Percentiles rank a stretch among this genome's conserved stretches.
These are phyloP conservation scores for Zarea fungicola DNA, from an alignment of 2,329 filamentous ascomycete genomes.

Conservation along the genomic window DNA sequence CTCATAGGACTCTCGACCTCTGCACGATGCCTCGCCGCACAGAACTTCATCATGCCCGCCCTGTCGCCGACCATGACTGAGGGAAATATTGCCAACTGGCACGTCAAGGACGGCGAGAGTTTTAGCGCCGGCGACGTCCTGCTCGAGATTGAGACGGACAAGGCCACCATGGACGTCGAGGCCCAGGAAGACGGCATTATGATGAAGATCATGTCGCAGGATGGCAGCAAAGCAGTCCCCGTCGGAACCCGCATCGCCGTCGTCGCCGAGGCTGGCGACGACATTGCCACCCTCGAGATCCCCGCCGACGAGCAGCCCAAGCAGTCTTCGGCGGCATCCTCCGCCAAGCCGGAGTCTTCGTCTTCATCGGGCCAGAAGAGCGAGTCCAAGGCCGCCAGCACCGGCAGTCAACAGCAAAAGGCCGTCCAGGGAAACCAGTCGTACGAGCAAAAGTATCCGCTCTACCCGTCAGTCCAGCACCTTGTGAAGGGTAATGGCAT, in stretches of 20 bases:
- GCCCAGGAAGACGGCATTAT: slow-evolving; percentile 84
- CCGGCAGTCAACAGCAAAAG: slow-evolving; percentile 26
- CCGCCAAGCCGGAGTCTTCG: slow-evolving; percentile 15
- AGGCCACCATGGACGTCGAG: slow-evolving; percentile 92
- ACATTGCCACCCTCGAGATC: slow-evolving; percentile 67
- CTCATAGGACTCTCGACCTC: slow-evolving; percentile 59
- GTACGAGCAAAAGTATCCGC: slow-evolving; percentile 63
- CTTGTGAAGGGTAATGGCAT: slow-evolving; percentile 77
- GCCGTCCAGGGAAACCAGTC: slow-evolving; percentile 40
- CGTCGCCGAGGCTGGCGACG: slow-evolving; percentile 75
- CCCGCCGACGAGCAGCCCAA: slow-evolving; percentile 59
- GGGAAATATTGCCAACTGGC: slow-evolving; percentile 81
- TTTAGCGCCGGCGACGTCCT: slow-evolving; percentile 81
- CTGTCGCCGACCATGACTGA: slow-evolving; percentile 92
- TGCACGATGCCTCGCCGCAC: slow-evolving; percentile 61
- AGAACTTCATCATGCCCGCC: slow-evolving; percentile 88
- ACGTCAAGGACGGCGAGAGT: slow-evolving; percentile 78
- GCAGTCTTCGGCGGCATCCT: slow-evolving; percentile 28
- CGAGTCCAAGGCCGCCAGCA: slow-evolving; percentile 26
- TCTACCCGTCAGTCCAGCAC: slow-evolving; percentile 78
- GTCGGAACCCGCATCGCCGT: slow-evolving; percentile 80
- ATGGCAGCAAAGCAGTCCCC: slow-evolving; percentile 70
- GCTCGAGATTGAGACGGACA: slow-evolving; percentile 90
- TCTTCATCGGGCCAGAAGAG: slow-evolving; percentile 19
- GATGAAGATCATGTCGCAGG: slow-evolving; percentile 71